These are phyloP conservation scores for Lasiosphaeris hirsuta DNA, from an alignment of 495 filamentous ascomycete species.

Conservation along the genomic window DNA sequence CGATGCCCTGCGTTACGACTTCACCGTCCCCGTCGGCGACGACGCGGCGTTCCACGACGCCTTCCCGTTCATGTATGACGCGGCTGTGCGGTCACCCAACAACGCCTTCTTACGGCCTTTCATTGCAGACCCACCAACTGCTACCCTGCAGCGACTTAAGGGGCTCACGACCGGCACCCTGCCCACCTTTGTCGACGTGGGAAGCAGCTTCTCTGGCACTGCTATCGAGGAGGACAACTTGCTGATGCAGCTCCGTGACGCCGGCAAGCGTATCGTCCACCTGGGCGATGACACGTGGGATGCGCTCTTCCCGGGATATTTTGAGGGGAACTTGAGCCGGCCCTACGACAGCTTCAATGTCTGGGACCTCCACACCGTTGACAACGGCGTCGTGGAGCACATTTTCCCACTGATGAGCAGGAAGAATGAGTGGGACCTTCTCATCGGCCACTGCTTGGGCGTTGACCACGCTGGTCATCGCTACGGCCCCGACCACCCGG, in stretches of 20 bases:
- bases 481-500: conserved; percentile 88
- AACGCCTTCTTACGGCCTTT: conserved; percentile 91
- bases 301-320: conserved; percentile 84
- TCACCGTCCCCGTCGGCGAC: conserved; percentile 76
- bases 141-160: conserved; percentile 88
- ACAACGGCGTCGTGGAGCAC: conserved; percentile 92
- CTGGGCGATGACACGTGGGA: conserved; percentile 97
- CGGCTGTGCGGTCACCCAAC: conserved; percentile 63
- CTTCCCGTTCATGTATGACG: conserved; percentile 80
- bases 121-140: conserved; percentile 94
- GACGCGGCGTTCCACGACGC: conserved; percentile 74
- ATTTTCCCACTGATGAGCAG: conserved; percentile 79
- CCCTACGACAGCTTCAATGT: conserved; percentile 97
- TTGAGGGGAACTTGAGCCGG: conserved; percentile 75
- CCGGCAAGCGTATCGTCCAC: conserved; percentile 84
- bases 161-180: conserved; percentile 93
- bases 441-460: conserved; percentile 89
- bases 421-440: conserved; percentile 76
- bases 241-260: conserved; percentile 72
- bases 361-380: conserved; percentile 95
- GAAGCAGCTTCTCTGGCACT: conserved; percentile 92
- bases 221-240: conserved; percentile 98
- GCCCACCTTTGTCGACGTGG: conserved; percentile 89
- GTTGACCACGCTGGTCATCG: conserved; percentile 97
- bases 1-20: conserved; percentile 94